Base-by-base conservation (phyloP, 768 basidiomycete genomes). In the Russula griseocarnosa region DNA sequence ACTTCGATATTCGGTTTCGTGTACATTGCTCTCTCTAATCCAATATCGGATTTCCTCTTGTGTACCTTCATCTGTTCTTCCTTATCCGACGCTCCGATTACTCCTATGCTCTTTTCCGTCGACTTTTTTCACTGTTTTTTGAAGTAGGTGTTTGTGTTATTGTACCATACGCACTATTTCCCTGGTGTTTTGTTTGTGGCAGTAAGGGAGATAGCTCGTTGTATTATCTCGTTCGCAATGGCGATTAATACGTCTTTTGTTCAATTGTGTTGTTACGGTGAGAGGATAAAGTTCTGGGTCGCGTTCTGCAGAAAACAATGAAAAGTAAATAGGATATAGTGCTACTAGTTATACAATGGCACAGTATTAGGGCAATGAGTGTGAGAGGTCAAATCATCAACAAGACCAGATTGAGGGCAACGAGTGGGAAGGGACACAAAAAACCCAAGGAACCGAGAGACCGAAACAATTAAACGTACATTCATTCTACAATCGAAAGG, bases 151-250 rank as follows among this genome's bases (percentile, higher is more conserved):
- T 64, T 30, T 42, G 32, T 50, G 46, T 30, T 61, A 20, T 65
- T 60, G 64, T 65, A 65, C 60, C 50, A 36, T 65, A 56, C 47
- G 54, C 49, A 49, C 55, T 44, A 44, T 63, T 51, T 51, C 53
- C 49, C 38, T 46, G 28, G 32, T 52, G 36, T 46, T 34, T 30
- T 47, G 30, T 61, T 16, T 61, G 38, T 9, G 24, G 22, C 14
- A 3, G 47, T 18, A 51, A 58, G 40, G 62, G 36, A 54, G 34
- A 51, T 66, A 52, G 58, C 44, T 44, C 55, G 46, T 49, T 66
- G 57, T 62, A 68, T 26, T 47, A 58, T 68, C 36, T 59, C 60
- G 36, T 62, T 56, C 57, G 65, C 24, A 62, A 53, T 66, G 67
- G 53, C 60, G 56, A 42, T 66, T 46, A 40, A 58, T 49, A 52